Conservation (phyloP, 2,329 filamentous ascomycete species). For the Colletotrichum lupini region DNA sequence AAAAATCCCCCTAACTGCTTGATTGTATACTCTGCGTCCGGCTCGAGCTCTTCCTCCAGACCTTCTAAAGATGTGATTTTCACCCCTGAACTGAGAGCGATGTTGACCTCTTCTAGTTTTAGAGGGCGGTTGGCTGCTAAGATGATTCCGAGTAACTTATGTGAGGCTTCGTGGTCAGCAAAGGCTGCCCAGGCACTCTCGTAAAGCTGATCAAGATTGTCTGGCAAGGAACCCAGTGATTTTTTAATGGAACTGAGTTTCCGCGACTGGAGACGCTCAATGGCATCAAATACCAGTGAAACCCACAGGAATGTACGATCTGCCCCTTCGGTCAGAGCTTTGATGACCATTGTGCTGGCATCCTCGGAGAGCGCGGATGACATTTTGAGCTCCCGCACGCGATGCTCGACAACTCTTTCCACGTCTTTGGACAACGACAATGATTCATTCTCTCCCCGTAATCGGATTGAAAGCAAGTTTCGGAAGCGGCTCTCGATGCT, state of each 20-base stretch:
- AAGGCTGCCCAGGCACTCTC: neutral
- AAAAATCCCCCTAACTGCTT: constrained; percentile 28
- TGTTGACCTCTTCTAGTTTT: constrained; percentile 10
- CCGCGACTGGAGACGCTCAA: constrained; percentile 10
- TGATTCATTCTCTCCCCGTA: constrained; percentile 23
- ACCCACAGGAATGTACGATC: constrained; percentile 26
- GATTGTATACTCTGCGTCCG: constrained; percentile 13
- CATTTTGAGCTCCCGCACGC: neutral
- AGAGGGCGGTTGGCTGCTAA: constrained; percentile 6
- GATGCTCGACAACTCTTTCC: neutral
- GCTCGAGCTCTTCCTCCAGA: no score
- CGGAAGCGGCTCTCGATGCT: neutral
- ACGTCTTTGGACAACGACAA: constrained; percentile 2
- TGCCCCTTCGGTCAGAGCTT: neutral
- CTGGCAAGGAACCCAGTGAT: neutral
- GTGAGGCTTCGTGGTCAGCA: neutral
- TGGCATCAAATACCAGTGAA: constrained; percentile 5
- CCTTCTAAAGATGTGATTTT: no score
- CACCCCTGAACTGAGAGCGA: no score
- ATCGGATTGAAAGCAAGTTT: neutral
- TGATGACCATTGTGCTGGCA: neutral
- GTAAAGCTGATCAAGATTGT: constrained; percentile 20
- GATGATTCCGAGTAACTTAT: neutral
- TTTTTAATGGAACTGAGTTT: constrained; percentile 11
- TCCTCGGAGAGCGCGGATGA: neutral